Conservation (phyloP, 1,284 basidiomycete species). For the Coniferiporia weirii region DNA sequence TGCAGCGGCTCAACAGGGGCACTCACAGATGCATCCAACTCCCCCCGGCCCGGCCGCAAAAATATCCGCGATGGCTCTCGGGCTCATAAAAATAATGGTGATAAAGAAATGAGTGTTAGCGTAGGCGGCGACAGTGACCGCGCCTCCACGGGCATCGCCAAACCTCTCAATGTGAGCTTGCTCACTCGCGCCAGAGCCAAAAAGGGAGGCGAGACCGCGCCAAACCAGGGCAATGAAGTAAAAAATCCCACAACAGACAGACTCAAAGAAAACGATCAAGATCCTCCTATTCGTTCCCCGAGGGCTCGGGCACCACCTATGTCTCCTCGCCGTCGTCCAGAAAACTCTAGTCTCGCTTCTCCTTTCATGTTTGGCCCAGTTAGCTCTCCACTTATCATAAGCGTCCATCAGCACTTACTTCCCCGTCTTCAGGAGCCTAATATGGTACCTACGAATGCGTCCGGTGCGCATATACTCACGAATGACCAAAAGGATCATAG, state of each 20-base stretch:
- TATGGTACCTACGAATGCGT: background rate
- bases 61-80: background rate
- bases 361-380: background rate
- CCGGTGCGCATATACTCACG: background rate
- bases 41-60: constrained; percentile 8
- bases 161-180: constrained; percentile 11
- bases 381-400: background rate
- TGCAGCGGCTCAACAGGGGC: background rate
- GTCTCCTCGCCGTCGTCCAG: constrained; percentile 1
- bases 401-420: background rate
- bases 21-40: constrained; percentile 17
- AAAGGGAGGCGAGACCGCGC: background rate
- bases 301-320: background rate
- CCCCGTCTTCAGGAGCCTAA: background rate
- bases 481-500: background rate
- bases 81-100: background rate
- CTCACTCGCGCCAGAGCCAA: constrained; percentile 7
- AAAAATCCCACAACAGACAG: background rate
- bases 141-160: constrained; percentile 4
- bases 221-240: constrained; percentile 7
- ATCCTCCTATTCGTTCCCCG: constrained; percentile 3
- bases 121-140: background rate
- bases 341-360: background rate
- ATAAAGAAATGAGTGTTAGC: background rate
- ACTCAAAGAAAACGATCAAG: constrained; percentile 12